Percentiles rank a stretch among this genome's conserved stretches.
These are phyloP conservation scores for Helicocarpus griseus DNA, from an alignment of 2,329 filamentous ascomycete genomes.

Conservation along the genomic window DNA sequence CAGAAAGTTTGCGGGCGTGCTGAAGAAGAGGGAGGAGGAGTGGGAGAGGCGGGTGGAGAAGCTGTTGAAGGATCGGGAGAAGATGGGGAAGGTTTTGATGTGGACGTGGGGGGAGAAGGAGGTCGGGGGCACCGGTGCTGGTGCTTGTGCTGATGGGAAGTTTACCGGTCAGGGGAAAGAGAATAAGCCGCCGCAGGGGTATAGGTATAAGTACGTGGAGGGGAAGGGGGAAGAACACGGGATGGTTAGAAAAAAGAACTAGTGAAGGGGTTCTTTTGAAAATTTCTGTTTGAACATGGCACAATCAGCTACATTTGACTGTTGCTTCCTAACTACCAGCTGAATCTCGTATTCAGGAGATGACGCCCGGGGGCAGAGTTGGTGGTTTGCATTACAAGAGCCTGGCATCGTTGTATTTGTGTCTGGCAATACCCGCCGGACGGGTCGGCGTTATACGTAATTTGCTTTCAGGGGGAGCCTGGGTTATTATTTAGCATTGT, in stretches of 20 bases:
- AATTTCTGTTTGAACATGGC: background rate
- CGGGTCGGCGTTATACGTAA: too few relatives aligned
- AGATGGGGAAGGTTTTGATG: slow-evolving; percentile 31
- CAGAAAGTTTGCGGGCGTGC: slow-evolving; percentile 28
- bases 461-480: too few relatives aligned
- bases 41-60: slow-evolving; percentile 34
- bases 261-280: background rate
- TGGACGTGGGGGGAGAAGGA: slow-evolving; percentile 34
- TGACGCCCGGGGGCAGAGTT: too few relatives aligned
- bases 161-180: slow-evolving; percentile 15
- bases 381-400: too few relatives aligned
- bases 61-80: slow-evolving; percentile 31
- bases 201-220: slow-evolving; percentile 29
- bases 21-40: slow-evolving; percentile 34
- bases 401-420: too few relatives aligned
- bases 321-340: too few relatives aligned
- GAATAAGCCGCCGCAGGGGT: slow-evolving; percentile 18
- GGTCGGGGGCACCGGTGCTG: slow-evolving; percentile 17
- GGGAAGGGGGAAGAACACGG: slow-evolving; percentile 4
- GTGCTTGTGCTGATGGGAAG: slow-evolving; percentile 17
- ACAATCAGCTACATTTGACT: too few relatives aligned
- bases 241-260: background rate
- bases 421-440: too few relatives aligned
- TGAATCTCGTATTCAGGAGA: too few relatives aligned
- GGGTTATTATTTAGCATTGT: too few relatives aligned